Evolutionary conservation across 495 filamentous ascomycete species (phyloP), one percentile per base, ranked within the genome.

Genomic region (Poronia punctata): DNA sequence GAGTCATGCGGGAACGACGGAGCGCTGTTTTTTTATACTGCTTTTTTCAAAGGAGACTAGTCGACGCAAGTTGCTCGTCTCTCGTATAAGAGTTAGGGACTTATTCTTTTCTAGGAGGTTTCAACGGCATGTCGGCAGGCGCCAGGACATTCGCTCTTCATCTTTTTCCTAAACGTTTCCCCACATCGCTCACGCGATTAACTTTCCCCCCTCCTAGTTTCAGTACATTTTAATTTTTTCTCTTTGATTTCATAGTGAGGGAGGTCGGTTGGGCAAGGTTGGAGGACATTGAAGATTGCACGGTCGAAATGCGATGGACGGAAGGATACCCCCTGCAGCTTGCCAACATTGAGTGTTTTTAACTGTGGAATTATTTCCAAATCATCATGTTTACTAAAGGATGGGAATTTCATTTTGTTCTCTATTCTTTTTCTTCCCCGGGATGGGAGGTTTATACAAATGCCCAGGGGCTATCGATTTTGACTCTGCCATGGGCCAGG

Each of bases 161-260:
- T 48, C 8, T 35, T 58, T 57, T 52, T 52, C 52, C 56, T 56
- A 50, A 59, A 49, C 43, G 35, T 46, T 55, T 49, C 35, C 31
- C 45, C 55, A n/a, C n/a, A 46, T 59, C 55, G 55, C 55, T 38
- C 55, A 45, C 55, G 55, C 55, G 55, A 56, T 59, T n/a, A 56
- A 17, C 31, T 35, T 38, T 36, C 35, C 20, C 42, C 42, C 25
- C 34, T 45, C 42, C n/a, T n/a, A n/a, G 29, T 35, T 50, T 33
- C 35, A 21, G 34, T 48, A 31, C 32, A 43, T 38, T 45, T 44
- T 43, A 53, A 53, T 38, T 46, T 48, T 46, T n/a, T n/a, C n/a
- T n/a, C n/a, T n/a, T n/a, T n/a, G 34, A 40, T 46, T 53, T 51
- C 54, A 58, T 58, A 50, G 38, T 55, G 28, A 47, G 52, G 40